Base-by-base conservation (phyloP, 2,329 filamentous ascomycete species). In the Aspergillus sp. region DNA sequence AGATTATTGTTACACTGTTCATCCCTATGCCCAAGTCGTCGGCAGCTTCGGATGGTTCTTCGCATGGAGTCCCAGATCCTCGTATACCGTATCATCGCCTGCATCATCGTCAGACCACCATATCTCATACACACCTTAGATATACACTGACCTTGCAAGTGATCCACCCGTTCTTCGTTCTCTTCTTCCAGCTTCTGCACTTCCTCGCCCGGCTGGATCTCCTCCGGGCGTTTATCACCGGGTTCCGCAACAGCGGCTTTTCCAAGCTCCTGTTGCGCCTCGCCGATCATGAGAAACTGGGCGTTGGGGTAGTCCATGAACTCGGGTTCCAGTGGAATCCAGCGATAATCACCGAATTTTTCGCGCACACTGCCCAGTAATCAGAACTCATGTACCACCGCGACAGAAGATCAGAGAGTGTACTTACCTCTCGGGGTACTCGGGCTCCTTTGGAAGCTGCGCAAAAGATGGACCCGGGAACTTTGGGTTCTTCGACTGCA, bases 401-500 rank as follows among this genome's bases (percentile, higher is more conserved):
- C 14, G 1, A 14, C 20, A 10, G 4, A 13, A 23, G 29, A 23
- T 49, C 17, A 46, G 32, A 41, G 13, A 10, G 71, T 16, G 25
- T 14, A 16, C 83, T 72, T 71, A 89, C 80, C 88, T 81, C 56
- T 89, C 77, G 0, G 89, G 83, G 69, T 87, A 96, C 3, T 88
- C 82, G 0, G 91, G 84, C 0, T 75, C 78, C 54, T 89, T 75
- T 0, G 84, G 83, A 1, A 95, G 74, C 43, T 77, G 78, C 1
- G 84, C 82, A 55, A 82, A 82, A 2, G 81, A 77, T 0, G 89
- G 89, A 0, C 85, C 84, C 2, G 84, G 79, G 32, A 81, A 84
- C 51, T 86, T 78, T 0, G 91, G 91, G 61, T 95, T 96, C 74
- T 91, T 91, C 25, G 88, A 85, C 59, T 86, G 89, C 48, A 93